Conservation (phyloP, 2,329 filamentous ascomycete species). For the Grosmannia penicillata region DNA sequence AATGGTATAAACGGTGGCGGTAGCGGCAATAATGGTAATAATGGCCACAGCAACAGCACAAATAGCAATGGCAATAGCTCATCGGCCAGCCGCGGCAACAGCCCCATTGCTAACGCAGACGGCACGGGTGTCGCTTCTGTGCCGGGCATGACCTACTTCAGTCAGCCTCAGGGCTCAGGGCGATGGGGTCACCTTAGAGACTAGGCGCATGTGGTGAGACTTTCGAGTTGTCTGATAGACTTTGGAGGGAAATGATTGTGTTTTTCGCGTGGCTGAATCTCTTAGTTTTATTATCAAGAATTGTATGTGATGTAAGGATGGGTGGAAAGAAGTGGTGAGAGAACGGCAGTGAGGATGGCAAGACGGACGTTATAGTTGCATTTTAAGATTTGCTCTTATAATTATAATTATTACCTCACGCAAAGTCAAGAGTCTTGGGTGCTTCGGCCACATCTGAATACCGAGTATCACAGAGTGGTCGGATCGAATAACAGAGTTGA, state of each 20-base stretch:
- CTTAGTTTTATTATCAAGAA: not conserved
- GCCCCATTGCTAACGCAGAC: constrained; percentile 22
- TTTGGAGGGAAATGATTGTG: too few species aligned
- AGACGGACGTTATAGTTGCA: too few species aligned
- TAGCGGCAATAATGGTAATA: constrained; percentile 3
- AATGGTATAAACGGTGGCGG: constrained; percentile 14
- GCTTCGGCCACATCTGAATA: too few species aligned
- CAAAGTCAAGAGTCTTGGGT: too few species aligned
- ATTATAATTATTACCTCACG: too few species aligned
- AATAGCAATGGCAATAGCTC: constrained; percentile 16
- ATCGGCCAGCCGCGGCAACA: constrained; percentile 30
- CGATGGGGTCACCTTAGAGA: constrained; percentile 32
- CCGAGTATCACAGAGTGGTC: too few species aligned
- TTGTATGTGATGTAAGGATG: too few species aligned
- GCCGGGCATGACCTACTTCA: constrained; percentile 24
- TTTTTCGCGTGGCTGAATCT: not conserved
- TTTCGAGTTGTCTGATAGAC: not conserved
- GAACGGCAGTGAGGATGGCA: too few species aligned
- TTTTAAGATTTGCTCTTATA: too few species aligned
- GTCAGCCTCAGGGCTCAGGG: constrained; percentile 21
- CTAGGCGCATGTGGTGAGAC: constrained; percentile 1
- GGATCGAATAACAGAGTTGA: too few species aligned
- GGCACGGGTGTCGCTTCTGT: constrained; percentile 5
- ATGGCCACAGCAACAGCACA: constrained; percentile 12
- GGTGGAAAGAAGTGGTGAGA: too few species aligned